phyloP scores from a whole-genome alignment of 148 eudicot species.

The Camellia sinensis region DNA sequence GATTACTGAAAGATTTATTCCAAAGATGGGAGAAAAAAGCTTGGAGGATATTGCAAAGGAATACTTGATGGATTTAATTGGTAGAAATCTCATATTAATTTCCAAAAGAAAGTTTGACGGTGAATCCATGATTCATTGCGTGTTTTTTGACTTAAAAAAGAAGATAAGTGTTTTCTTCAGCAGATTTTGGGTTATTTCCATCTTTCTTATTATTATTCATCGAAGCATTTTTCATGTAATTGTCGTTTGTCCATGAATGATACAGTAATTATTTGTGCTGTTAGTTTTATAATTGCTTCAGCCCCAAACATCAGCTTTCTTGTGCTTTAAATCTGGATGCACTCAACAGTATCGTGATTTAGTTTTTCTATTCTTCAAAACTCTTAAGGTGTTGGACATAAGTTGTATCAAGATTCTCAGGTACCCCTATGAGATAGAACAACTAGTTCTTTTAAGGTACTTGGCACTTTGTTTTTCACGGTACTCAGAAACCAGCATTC shows the following conservation, averaged over 20 bases:
- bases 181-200: neutral
- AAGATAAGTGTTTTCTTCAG: slow-evolving; percentile 23
- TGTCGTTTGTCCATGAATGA: too few relatives aligned
- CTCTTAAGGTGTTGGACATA: slow-evolving; percentile 19
- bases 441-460: slow-evolving; percentile 20
- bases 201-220: neutral
- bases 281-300: neutral
- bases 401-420: neutral
- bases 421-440: neutral
- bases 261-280: neutral
- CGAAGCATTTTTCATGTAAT: neutral
- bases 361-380: neutral
- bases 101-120: slow-evolving; percentile 14
- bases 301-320: neutral
- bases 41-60: slow-evolving; percentile 23
- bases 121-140: slow-evolving; percentile 36
- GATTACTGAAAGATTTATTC: slow-evolving; percentile 40
- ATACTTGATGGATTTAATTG: slow-evolving; percentile 35
- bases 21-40: neutral
- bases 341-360: neutral
- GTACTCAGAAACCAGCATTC: neutral
- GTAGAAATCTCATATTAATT: slow-evolving; percentile 27
- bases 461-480: neutral
- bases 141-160: slow-evolving; percentile 31
- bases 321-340: neutral